Conservation (phyloP, 2,329 filamentous ascomycete species). For the Penicillium sp. region DNA sequence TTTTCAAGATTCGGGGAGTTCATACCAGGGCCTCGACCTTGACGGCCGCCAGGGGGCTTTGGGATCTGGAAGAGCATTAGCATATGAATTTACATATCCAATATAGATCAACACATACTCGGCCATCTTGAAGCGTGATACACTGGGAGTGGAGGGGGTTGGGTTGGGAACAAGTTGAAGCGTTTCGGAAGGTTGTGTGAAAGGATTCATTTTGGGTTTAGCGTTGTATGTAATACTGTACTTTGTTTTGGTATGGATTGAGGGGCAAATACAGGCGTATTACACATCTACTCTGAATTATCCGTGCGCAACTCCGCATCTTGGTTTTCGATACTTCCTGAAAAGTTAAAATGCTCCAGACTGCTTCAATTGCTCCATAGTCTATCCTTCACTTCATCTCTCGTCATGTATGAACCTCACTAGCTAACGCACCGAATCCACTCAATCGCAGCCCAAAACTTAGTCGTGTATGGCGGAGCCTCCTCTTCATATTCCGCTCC, state of each 20-base stretch:
- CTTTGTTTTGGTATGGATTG: not conserved
- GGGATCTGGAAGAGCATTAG: conserved; percentile 49
- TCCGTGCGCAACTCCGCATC: not conserved
- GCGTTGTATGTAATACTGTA: conserved; percentile 16
- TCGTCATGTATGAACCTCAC: not conserved
- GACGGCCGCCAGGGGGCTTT: conserved; percentile 74
- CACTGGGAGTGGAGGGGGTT: conserved; percentile 14
- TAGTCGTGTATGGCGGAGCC: not conserved
- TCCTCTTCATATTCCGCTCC: not conserved
- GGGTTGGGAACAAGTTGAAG: conserved; percentile 18
- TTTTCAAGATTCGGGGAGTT: conserved; percentile 31
- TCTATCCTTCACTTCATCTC: not conserved
- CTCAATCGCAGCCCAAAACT: not conserved
- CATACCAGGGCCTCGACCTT: conserved; percentile 91
- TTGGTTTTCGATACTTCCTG: not conserved
- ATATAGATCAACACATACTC: conserved; percentile 16
- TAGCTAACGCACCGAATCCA: not conserved
- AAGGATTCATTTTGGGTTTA: conserved; percentile 23
- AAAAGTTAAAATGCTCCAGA: not conserved
- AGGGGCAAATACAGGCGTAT: conserved; percentile 20
- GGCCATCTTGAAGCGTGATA: conserved; percentile 23
- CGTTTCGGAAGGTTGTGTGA: conserved; percentile 25
- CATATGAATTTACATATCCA: not conserved
- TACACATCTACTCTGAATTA: conserved; percentile 1
- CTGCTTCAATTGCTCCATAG: not conserved